These are phyloP conservation scores for Solanum pinnatisectum DNA, from an alignment of 257 asterid genomes.

Conservation along the genomic window DNA sequence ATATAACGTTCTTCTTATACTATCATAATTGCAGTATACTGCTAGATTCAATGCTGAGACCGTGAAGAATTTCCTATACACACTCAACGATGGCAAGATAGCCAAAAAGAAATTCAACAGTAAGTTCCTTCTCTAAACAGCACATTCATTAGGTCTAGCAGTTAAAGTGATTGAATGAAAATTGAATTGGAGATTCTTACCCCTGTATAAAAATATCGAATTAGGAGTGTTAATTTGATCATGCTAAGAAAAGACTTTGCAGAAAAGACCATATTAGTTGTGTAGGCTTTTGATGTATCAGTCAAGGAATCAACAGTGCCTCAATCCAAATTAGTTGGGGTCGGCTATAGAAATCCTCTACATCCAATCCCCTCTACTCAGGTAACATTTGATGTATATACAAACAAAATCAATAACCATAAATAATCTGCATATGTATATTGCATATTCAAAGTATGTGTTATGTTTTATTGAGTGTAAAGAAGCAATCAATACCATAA, in stretches of 20 bases:
- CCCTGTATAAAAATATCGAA: neutral
- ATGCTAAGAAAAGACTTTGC: neutral
- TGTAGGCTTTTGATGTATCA: neutral
- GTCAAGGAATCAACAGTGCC: neutral
- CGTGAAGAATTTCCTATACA: conserved; percentile 68
- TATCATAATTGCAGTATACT: conserved; percentile 45
- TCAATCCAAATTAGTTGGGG: neutral
- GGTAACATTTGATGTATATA: neutral
- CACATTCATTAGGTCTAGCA: neutral
- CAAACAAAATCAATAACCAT: neutral
- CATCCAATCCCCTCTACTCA: neutral
- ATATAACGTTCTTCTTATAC: neutral
- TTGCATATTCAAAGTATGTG: neutral
- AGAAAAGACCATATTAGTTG: neutral
- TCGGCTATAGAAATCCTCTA: neutral
- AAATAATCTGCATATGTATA: neutral
- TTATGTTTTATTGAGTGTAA: neutral
- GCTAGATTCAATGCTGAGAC: conserved; percentile 89
- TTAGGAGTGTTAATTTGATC: neutral
- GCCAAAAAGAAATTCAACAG: conserved; percentile 82
- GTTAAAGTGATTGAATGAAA: neutral
- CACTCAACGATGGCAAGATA: conserved; percentile 71
- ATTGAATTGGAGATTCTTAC: neutral
- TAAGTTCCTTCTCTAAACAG: conserved; percentile 23
- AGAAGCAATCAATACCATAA: neutral